Percentiles rank a stretch among this genome's conserved stretches.
Conservation (phyloP, 1,139 yeast species). For the Debaryomycetaceae sp. region DNA sequence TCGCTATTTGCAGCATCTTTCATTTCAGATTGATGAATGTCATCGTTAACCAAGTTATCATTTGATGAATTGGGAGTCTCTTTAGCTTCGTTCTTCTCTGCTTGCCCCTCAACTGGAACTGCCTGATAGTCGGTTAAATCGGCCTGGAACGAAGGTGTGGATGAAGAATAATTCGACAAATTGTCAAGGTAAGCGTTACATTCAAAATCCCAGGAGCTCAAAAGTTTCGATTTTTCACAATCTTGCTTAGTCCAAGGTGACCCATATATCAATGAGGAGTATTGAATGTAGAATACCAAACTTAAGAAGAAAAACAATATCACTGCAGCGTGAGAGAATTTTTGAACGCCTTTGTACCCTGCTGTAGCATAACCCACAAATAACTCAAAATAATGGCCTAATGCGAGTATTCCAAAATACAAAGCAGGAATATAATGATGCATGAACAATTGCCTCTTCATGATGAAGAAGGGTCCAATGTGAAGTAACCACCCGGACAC, state of each 20-base stretch:
- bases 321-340: conserved; percentile 42
- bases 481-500: conserved; percentile 82
- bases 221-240: conserved; percentile 60
- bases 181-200: conserved; percentile 55
- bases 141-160: conserved; percentile 9
- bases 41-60: conserved; percentile 7
- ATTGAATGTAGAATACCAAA: conserved; percentile 54
- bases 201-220: conserved; percentile 80
- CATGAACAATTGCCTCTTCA: conserved; percentile 91
- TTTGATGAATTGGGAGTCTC: conserved; percentile 17
- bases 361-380: conserved; percentile 44
- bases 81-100: conserved; percentile 19
- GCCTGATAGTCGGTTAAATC: conserved; percentile 3
- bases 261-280: conserved; percentile 77
- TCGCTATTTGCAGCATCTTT: conserved; percentile 4
- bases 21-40: conserved; percentile 2
- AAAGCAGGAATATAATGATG: conserved; percentile 92
- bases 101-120: conserved; percentile 6
- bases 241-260: conserved; percentile 71
- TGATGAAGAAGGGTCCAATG: conserved; percentile 81
- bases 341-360: conserved; percentile 28
- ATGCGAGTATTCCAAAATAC: conserved; percentile 80
- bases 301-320: conserved; percentile 48
- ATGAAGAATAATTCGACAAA: conserved; percentile 22
- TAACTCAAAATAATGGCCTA: conserved; percentile 80